Evolutionary conservation across 768 basidiomycete species (phyloP), one percentile per base, ranked within the genome.

Genomic region (Lactarius sp.): DNA sequence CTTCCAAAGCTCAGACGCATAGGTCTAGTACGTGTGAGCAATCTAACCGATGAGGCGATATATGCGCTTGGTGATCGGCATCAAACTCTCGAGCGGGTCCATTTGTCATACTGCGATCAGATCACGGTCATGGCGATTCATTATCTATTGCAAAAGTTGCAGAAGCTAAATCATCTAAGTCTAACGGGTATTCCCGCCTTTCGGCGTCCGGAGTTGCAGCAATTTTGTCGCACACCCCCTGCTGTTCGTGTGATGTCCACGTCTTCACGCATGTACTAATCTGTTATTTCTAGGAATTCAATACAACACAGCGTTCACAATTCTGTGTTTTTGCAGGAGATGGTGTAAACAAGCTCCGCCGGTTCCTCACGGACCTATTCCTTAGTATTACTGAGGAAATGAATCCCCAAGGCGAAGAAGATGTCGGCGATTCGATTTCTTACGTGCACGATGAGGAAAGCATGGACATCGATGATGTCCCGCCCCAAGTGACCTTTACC

Each of bases 281-380:
- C 8, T 6, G 41, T 60, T 44, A 68, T 67, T 44, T 51, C 5
- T 71, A 96, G 93, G 93, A 96, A 60, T 98, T 96, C 74, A 98
- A 91, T 71, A 80, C 86, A 42, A 88, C 86, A 52, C 97, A 99
- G 73, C 85, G 92, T 54, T 79, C 83, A 20, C 85, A 92, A 4
- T 99, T 98, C 73, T 98, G 97, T 75, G 97, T 99, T 16, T 99
- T 92, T 77, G 98, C 96, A 12, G 92, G 94, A 22, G 86, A 87
- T 68, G 95, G 96, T 7, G 91, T 99, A 2, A 77, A 82, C 12
- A 86, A 93, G 53, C 81, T 99, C 20, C 83, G 96, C 37, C 77
- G 84, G 18, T 94, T 86, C 73, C 77, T 99, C 52, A 87, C 83
- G 6, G 87, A 88, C 62, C 73, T 89, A 14, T 90, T 87, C 72